Evolutionary conservation across 768 basidiomycete species (phyloP).

Genomic region (Tylopilus intermedius): DNA sequence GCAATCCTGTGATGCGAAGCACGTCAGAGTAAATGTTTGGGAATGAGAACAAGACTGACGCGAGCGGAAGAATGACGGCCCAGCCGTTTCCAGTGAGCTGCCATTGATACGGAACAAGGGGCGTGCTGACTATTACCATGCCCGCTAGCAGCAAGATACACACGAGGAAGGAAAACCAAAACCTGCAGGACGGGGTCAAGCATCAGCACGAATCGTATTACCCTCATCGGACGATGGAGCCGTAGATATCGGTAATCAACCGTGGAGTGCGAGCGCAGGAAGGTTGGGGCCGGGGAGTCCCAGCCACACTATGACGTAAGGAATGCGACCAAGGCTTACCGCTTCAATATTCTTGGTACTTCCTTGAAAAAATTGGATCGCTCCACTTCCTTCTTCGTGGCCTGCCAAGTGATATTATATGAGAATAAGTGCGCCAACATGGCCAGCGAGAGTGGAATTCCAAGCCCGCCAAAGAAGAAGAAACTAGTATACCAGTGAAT

Average conservation of each 20-base stretch:
- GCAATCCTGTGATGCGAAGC: slow-evolving; percentile 43
- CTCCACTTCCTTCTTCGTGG: slow-evolving; percentile 79
- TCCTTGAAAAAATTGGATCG: slow-evolving; percentile 88
- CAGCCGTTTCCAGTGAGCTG: slow-evolving; percentile 53
- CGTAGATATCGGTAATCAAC: neutral
- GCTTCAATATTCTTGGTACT: slow-evolving; percentile 72
- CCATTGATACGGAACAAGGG: slow-evolving; percentile 63
- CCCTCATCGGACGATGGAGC: slow-evolving; percentile 3
- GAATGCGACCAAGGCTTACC: slow-evolving; percentile 16
- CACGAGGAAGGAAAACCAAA: slow-evolving; percentile 40
- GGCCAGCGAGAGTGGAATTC: slow-evolving; percentile 49
- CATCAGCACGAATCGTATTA: slow-evolving; percentile 14
- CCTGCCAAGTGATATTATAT: slow-evolving; percentile 54
- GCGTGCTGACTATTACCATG: slow-evolving; percentile 54
- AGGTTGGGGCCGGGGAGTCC: neutral
- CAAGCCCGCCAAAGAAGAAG: slow-evolving; percentile 56
- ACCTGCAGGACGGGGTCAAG: slow-evolving; percentile 18
- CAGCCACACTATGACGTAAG: neutral
- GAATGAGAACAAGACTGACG: slow-evolving; percentile 38
- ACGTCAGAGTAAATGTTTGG: neutral
- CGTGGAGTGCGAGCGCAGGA: neutral
- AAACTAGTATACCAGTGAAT: slow-evolving; percentile 24
- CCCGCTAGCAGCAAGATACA: slow-evolving; percentile 48
- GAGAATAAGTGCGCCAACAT: slow-evolving; percentile 54
- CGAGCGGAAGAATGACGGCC: slow-evolving; percentile 75